A percentile compares a stretch with the other conserved stretches of the same genome.
phyloP scores from a whole-genome alignment of 768 basidiomycete species.

The Amanita fuliginea region DNA sequence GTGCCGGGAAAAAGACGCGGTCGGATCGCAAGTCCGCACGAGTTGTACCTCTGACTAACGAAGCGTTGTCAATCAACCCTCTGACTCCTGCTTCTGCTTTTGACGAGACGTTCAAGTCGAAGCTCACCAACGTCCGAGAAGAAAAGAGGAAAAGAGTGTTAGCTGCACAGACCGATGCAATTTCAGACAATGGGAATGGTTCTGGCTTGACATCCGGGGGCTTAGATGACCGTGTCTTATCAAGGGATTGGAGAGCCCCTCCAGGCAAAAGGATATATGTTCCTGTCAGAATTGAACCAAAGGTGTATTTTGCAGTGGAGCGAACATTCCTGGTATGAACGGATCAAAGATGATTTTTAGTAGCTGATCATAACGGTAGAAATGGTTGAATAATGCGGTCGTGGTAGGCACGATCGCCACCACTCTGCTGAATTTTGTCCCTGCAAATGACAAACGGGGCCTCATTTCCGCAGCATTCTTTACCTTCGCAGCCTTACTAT shows the following conservation, averaged over 20 bases:
- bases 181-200: conserved; percentile 23
- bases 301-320: conserved; percentile 95
- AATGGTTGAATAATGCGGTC: conserved; percentile 84
- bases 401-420: conserved; percentile 87
- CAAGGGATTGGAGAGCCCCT: conserved; percentile 67
- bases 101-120: conserved; percentile 65
- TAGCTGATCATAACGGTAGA: conserved; percentile 30
- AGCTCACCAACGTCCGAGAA: conserved; percentile 15
- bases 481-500: conserved; percentile 78
- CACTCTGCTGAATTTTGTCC: conserved; percentile 77
- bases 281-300: conserved; percentile 95
- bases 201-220: conserved; percentile 16
- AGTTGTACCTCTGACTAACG: conserved; percentile 16
- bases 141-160: conserved; percentile 20
- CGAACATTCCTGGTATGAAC: conserved; percentile 81
- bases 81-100: conserved; percentile 76
- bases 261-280: conserved; percentile 84
- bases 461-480: conserved; percentile 84
- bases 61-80: conserved; percentile 66
- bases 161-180: conserved; percentile 21
- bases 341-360: conserved; percentile 2
- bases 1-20: conserved; percentile 7
- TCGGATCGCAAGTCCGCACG: conserved; percentile 6
- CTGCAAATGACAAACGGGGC: conserved; percentile 60
- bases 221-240: conserved; percentile 44